Conservation (phyloP, 345 rosid species). For the Salix suchowensis region DNA sequence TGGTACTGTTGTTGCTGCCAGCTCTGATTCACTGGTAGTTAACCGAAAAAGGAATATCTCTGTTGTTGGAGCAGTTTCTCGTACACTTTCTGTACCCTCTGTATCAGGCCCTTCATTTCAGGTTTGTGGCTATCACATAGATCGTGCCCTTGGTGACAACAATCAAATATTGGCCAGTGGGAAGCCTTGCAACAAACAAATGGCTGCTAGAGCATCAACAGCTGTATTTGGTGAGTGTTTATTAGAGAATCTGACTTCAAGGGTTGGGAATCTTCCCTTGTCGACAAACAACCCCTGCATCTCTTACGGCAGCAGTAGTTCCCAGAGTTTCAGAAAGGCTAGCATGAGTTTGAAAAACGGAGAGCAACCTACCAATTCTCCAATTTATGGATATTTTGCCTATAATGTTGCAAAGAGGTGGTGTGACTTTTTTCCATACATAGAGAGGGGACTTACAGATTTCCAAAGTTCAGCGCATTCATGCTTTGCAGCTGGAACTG, state of each 20-base stretch:
- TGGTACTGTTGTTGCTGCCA: slow-evolving; percentile 37
- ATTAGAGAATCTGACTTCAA: slow-evolving; percentile 35
- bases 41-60: slow-evolving; percentile 65
- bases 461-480: slow-evolving; percentile 46
- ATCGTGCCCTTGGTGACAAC: slow-evolving; percentile 45
- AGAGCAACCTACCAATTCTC: slow-evolving; percentile 38
- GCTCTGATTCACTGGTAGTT: slow-evolving; percentile 47
- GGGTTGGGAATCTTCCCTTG: slow-evolving; percentile 18
- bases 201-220: slow-evolving; percentile 55
- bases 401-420: slow-evolving; percentile 51
- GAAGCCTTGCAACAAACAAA: slow-evolving; percentile 29
- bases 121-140: slow-evolving; percentile 80
- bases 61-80: slow-evolving; percentile 73
- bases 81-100: slow-evolving; percentile 77
- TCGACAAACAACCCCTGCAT: slow-evolving; percentile 23
- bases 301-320: slow-evolving; percentile 25
- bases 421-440: slow-evolving; percentile 25
- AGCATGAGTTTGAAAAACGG: slow-evolving; percentile 59
- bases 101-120: slow-evolving; percentile 88
- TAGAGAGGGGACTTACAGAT: slow-evolving; percentile 45
- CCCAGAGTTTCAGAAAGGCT: slow-evolving; percentile 36
- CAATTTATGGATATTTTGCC: slow-evolving; percentile 44
- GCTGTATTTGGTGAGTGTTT: slow-evolving; percentile 32
- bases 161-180: slow-evolving; percentile 27
- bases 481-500: slow-evolving; percentile 54